Evolutionary conservation across 768 basidiomycete genomes (phyloP).

Genomic region (Tulasnella sp.): DNA sequence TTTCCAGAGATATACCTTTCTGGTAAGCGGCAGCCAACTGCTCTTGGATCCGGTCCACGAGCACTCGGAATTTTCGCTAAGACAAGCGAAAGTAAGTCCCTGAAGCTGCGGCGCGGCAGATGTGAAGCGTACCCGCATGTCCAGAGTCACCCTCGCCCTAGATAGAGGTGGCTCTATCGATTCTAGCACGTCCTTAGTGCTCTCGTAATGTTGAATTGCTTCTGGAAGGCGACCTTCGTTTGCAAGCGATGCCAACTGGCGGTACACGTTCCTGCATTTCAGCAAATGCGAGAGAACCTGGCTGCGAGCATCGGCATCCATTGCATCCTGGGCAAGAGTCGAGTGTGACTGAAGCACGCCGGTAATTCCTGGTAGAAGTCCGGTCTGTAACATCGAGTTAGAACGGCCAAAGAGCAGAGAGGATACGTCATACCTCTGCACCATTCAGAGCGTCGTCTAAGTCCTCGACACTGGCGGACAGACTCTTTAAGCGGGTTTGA

Average conservation of each 20-base stretch:
- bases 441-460: constrained; percentile 52
- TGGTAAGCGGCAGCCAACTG: constrained; percentile 28
- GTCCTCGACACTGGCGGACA: constrained; percentile 51
- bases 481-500: constrained; percentile 51
- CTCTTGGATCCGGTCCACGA: constrained; percentile 28
- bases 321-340: constrained; percentile 56
- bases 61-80: constrained; percentile 22
- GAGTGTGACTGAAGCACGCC: constrained; percentile 55
- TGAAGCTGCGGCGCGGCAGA: background rate
- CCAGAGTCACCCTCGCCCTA: constrained; percentile 43
- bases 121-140: constrained; percentile 24
- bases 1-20: background rate
- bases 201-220: constrained; percentile 48
- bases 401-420: background rate
- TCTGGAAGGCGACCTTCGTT: constrained; percentile 59
- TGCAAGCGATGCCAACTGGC: constrained; percentile 45
- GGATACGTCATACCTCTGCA: constrained; percentile 47
- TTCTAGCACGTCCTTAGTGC: constrained; percentile 46
- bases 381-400: constrained; percentile 47
- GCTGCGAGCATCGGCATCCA: constrained; percentile 51
- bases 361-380: constrained; percentile 60
- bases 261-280: constrained; percentile 48
- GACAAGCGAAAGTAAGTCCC: background rate
- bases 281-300: constrained; percentile 55
- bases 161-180: constrained; percentile 50